phyloP scores from a whole-genome alignment of 768 basidiomycete genomes.

The Steccherinum ochraceum region DNA sequence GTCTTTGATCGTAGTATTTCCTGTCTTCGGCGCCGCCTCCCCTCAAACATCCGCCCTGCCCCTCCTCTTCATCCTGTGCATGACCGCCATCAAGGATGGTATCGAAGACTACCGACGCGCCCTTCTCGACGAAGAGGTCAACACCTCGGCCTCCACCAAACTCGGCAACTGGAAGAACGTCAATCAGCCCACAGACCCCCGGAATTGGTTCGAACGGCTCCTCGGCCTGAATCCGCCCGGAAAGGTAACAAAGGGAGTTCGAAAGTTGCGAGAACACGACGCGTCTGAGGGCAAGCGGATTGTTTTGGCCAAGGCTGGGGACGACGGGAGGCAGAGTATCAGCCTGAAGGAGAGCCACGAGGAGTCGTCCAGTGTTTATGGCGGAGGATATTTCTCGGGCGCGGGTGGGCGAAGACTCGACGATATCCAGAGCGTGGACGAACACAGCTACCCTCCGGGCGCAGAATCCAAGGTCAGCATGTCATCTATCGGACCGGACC shows the following conservation, averaged over 20 bases:
- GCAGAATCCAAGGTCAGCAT: not conserved
- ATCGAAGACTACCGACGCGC: conserved; percentile 95
- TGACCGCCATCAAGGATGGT: conserved; percentile 94
- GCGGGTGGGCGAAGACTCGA: conserved; percentile 51
- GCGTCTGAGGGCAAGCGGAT: conserved; percentile 57
- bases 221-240: conserved; percentile 66
- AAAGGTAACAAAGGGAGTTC: conserved; percentile 77
- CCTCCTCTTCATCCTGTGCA: conserved; percentile 75
- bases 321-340: conserved; percentile 23
- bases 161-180: conserved; percentile 87
- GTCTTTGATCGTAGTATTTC: conserved; percentile 53
- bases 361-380: too few species aligned
- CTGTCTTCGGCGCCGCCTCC: conserved; percentile 84
- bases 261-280: conserved; percentile 78
- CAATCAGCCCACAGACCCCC: conserved; percentile 75
- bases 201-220: conserved; percentile 70
- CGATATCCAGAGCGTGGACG: conserved; percentile 62
- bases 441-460: conserved; percentile 57
- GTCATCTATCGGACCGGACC: not conserved
- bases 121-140: conserved; percentile 84
- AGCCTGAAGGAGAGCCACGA: conserved; percentile 5
- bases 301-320: conserved; percentile 43
- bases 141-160: conserved; percentile 89
- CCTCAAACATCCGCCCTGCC: conserved; percentile 81
- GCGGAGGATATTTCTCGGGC: conserved; percentile 26